A percentile compares a stretch with the other conserved stretches of the same genome.
Conservation (phyloP, 768 basidiomycete species). For the Podaxis sp. region DNA sequence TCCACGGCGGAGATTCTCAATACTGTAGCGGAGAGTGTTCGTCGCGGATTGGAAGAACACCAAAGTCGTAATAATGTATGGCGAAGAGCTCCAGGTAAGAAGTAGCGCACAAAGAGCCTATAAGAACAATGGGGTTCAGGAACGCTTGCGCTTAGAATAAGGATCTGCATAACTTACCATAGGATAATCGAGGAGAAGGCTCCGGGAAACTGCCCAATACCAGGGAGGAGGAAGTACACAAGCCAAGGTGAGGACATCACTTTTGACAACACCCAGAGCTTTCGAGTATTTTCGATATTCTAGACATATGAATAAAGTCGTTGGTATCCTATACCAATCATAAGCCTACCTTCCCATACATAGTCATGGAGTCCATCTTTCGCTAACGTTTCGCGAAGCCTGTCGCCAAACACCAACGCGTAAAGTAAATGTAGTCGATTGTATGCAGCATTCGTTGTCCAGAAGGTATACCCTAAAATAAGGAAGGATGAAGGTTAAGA, state of each 20-base stretch:
- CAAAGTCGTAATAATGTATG: constrained; percentile 27
- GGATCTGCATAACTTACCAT: no score
- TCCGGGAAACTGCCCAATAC: no score
- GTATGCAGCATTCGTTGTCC: constrained; percentile 31
- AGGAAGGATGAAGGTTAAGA: not conserved
- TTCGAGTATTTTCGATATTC: constrained; percentile 32
- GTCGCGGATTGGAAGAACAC: constrained; percentile 30
- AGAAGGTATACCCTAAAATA: constrained; percentile 33
- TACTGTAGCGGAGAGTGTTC: constrained; percentile 14
- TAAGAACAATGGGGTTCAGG: no score
- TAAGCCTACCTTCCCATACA: no score
- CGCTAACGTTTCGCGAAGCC: constrained; percentile 29
- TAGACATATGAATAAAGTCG: constrained; percentile 11
- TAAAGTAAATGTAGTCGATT: constrained; percentile 34
- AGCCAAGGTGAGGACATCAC: constrained; percentile 24
- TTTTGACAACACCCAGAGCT: constrained; percentile 23
- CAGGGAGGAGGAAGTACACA: constrained; percentile 10
- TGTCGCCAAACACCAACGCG: constrained; percentile 27
- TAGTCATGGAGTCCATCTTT: constrained; percentile 28
- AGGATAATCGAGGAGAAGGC: no score
- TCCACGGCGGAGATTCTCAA: constrained; percentile 10
- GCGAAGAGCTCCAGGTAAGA: constrained; percentile 19
- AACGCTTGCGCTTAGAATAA: no score
- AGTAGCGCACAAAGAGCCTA: constrained; percentile 21
- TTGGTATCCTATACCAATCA: no score